Evolutionary conservation across 2,329 filamentous ascomycete genomes (phyloP).

Genomic region (Paraphaeosphaeria sporulosa): DNA sequence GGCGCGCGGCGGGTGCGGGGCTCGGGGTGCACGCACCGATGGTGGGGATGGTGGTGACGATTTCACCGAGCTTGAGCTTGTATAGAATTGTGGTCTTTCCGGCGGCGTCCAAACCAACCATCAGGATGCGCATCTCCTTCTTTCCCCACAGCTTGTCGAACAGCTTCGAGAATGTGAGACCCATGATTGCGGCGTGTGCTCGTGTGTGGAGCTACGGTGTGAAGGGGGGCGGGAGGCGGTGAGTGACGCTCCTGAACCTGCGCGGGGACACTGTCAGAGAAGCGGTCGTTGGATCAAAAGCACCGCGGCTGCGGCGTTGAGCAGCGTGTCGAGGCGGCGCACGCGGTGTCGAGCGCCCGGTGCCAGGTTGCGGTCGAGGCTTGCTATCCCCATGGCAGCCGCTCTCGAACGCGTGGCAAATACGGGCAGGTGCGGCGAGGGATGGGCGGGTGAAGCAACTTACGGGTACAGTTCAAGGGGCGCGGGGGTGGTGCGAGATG

Average conservation of each 20-base stretch:
- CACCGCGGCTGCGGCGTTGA: conserved; percentile 16
- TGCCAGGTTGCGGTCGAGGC: conserved; percentile 36
- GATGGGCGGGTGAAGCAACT: conserved; percentile 32
- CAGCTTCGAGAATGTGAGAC: conserved; percentile 91
- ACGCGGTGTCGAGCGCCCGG: conserved; percentile 34
- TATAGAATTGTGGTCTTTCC: conserved; percentile 98
- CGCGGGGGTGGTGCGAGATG: conserved; percentile 45
- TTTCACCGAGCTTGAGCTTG: conserved; percentile 98
- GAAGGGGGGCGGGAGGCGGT: conserved; percentile 36
- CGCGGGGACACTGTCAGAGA: conserved; percentile 24
- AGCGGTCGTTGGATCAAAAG: conserved; percentile 19
- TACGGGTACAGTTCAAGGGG: conserved; percentile 48
- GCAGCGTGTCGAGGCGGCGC: conserved; percentile 23
- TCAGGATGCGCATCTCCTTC: conserved; percentile 98
- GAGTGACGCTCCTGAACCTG: conserved; percentile 49
- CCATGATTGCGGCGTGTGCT: conserved; percentile 74
- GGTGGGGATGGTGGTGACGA: conserved; percentile 97
- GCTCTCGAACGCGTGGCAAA: conserved; percentile 22
- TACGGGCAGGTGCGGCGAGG: conserved; percentile 19
- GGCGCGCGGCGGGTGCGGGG: conserved; percentile 13
- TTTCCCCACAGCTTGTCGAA: conserved; percentile 99
- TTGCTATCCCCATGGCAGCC: conserved; percentile 25
- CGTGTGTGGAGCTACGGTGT: conserved; percentile 29
- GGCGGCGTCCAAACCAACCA: conserved; percentile 96
- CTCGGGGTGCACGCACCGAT: conserved; percentile 65